Evolutionary conservation across 495 filamentous ascomycete species (phyloP), one percentile per base, ranked within the genome.

Genomic region (Chaetomium cochliodes): DNA sequence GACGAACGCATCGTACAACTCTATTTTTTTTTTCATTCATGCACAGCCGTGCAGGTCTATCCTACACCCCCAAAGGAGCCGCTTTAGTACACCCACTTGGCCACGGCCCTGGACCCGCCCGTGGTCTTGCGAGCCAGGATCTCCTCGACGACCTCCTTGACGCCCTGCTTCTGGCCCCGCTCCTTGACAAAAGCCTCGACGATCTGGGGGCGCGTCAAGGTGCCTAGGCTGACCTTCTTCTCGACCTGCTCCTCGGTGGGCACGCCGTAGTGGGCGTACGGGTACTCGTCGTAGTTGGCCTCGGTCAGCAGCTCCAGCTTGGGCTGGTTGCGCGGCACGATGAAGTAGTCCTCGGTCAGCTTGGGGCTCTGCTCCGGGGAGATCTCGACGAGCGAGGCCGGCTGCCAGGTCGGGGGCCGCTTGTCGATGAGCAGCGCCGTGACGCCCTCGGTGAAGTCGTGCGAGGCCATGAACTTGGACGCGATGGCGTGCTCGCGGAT

Each of bases 381-480:
- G 28, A 92, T 84, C 41, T 87, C 87, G 25, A 84, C 79, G 12
- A 97, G 80, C 6, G 80, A 82, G 25, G 82, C 81, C 5, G 93
- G 93, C 58, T 88, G 70, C 92, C 92, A 97, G 47, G 77, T 74
- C 3, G 90, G 85, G 28, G 77, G 77, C 58, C 80, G 74, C 77
- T 91, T 90, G 39, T 83, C 80, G 66, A 93, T 82, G 26, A 98
- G 81, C 25, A 85, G 81, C 28, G 92, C 87, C 59, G 84, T 85
- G 50, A 98, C 93, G 46, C 94, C 94, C 74, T 91, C 87, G 52
- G 84, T 84, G 75, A 98, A 98, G 74, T 98, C 94, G 5, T 86
- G 88, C 70, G 91, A 86, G 39, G 77, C 73, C 93, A 98, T 96
- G 81, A 98, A 97, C 58, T 84, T 82, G 47, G 81, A 72, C 5